Evolutionary conservation across 495 filamentous ascomycete genomes (phyloP).

Genomic region (Hypoxylon subgilvum): DNA sequence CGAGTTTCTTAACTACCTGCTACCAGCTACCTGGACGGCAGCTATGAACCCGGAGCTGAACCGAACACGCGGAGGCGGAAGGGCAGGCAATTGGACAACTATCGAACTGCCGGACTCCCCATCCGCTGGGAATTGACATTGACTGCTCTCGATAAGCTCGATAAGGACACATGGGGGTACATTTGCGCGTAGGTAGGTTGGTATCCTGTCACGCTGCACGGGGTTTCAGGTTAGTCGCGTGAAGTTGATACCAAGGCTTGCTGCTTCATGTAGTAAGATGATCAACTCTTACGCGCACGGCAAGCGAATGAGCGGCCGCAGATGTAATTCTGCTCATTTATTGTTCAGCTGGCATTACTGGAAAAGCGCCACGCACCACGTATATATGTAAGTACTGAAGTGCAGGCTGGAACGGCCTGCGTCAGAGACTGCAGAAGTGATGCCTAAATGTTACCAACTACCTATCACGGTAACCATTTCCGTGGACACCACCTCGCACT

Average conservation of each 20-base stretch:
- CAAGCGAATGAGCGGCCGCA: slow-evolving; percentile 1
- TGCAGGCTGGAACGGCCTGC: slow-evolving; percentile 2
- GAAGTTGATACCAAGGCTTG: slow-evolving; percentile 9
- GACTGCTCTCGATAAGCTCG: slow-evolving; percentile 15
- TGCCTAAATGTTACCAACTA: slow-evolving; percentile 24
- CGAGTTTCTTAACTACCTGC: slow-evolving; percentile 2
- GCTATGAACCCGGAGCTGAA: slow-evolving; percentile 18
- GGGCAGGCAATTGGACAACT: slow-evolving; percentile 8
- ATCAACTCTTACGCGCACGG: slow-evolving; percentile 16
- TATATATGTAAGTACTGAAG: slow-evolving; percentile 6
- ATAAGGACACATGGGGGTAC: no score
- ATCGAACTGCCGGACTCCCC: neutral
- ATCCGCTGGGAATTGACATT: neutral
- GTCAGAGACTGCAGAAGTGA: slow-evolving; percentile 4
- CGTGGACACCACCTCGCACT: slow-evolving; percentile 10
- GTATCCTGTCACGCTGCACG: slow-evolving; percentile 11
- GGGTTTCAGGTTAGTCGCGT: slow-evolving; percentile 21
- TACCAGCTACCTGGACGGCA: neutral
- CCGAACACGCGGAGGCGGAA: slow-evolving; percentile 12
- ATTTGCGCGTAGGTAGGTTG: no score
- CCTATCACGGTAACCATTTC: slow-evolving; percentile 32
- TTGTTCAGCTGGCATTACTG: slow-evolving; percentile 23
- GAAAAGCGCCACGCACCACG: slow-evolving; percentile 12
- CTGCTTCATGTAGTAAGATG: slow-evolving; percentile 28
- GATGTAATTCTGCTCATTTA: slow-evolving; percentile 7